Evolutionary conservation across 192 early-diverging fungal genomes (phyloP), one percentile per base, ranked within the genome.

Genomic region (Chytriomyces sp.): DNA sequence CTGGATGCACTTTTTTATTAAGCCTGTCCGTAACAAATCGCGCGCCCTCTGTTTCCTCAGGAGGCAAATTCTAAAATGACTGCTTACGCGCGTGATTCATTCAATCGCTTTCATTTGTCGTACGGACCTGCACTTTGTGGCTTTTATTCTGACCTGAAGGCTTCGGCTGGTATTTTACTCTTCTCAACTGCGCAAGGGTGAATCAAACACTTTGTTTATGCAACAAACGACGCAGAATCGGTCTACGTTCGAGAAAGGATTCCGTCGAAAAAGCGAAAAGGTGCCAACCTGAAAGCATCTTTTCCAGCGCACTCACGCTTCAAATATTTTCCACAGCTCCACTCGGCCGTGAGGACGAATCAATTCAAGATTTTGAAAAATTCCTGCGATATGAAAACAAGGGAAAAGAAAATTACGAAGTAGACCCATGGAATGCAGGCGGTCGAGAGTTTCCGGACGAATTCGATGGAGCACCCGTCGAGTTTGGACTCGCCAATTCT

Each of bases 51-150:
- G 35, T 45, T 68, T 68, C 20, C 3, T 10, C 44, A 68, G 66
- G 66, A n/a, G n/a, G 11, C 23, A n/a, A 45, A 68, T 13, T 46
- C 9, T 13, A 68, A 68, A 45, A 68, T 68, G 45, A 68, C 5
- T 8, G 11, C 9, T 45, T 43, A n/a, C 66, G 66, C 47, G 9
- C 43, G 47, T 5, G 23, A 16, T 45, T 50, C 69, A 8, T 70
- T 53, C 20, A 70, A 70, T 70, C 49, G 69, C 20, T 70, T 70
- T 28, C 20, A 45, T n/a, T 70, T 70, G 49, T 48, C 16, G 7
- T 57, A 57, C 24, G 69, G 69, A 8, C 46, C 69, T 24, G 46
- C 44, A 11, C 47, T 70, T 3, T 5, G 57, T 11, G 3, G 26
- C 8, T 57, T 70, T 28, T 70, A 45, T 5, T 13, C 53, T n/a